These are phyloP conservation scores for Tetradesmus obliquus DNA, from an alignment of 139 green algal species.

Conservation along the genomic window DNA sequence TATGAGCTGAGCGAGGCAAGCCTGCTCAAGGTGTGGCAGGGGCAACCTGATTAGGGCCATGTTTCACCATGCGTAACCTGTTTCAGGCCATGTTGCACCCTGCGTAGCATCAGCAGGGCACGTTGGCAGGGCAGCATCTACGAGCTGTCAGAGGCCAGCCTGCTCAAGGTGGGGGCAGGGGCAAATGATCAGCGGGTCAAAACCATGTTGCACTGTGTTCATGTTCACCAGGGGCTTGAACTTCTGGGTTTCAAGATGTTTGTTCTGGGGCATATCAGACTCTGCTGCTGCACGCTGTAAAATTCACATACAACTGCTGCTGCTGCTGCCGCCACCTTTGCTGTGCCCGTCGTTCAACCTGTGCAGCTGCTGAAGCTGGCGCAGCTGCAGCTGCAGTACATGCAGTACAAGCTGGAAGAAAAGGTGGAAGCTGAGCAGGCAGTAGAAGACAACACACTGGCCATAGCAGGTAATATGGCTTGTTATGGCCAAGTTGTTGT, in stretches of 20 bases:
- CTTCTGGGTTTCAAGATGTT: no score
- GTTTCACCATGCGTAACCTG: no score
- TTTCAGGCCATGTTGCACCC: no score
- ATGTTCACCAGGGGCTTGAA: not conserved
- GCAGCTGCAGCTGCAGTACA: slow-evolving; percentile 45
- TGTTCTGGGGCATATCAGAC: no score
- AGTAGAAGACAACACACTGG: slow-evolving; percentile 20
- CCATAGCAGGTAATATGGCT: not conserved
- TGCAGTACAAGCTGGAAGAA: slow-evolving; percentile 42
- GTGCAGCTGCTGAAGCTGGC: slow-evolving; percentile 20
- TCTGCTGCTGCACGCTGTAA: no score
- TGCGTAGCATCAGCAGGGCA: no score
- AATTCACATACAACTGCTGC: not conserved
- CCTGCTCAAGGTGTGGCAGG: no score
- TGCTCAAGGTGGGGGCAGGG: not conserved
- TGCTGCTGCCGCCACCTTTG: no score
- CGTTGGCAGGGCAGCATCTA: not conserved
- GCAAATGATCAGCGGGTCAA: not conserved
- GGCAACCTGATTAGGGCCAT: no score
- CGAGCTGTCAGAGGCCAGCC: not conserved
- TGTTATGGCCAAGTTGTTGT: no score
- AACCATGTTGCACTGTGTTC: not conserved
- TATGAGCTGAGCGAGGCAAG: no score
- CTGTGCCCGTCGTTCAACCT: not conserved
- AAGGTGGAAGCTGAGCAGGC: slow-evolving; percentile 35